phyloP scores from a whole-genome alignment of 1,284 basidiomycete genomes.

The Melampsora occidentalis region DNA sequence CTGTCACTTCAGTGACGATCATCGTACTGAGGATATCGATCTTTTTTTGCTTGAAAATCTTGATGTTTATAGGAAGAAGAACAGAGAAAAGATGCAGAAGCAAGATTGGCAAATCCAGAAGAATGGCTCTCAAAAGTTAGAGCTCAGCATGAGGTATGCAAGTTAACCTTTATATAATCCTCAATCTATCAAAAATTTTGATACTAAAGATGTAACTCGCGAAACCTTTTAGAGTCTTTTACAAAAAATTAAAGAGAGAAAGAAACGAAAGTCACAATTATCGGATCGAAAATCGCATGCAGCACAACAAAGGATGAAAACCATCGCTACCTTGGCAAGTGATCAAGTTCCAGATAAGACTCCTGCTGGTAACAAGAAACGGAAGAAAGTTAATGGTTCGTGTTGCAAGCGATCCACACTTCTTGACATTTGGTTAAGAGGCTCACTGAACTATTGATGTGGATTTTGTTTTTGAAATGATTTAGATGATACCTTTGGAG shows the following conservation, averaged over 20 bases:
- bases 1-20: neutral
- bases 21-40: neutral
- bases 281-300: constrained; percentile 90
- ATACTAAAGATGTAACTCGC: neutral
- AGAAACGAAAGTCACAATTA: constrained; percentile 75
- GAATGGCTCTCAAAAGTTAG: constrained; percentile 33
- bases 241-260: constrained; percentile 77
- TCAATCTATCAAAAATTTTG: neutral
- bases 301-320: constrained; percentile 95
- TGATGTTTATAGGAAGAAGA: constrained; percentile 21
- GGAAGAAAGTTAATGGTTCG: constrained; percentile 63
- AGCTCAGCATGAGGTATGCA: constrained; percentile 38
- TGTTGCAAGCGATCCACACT: neutral
- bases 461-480: neutral
- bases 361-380: constrained; percentile 65
- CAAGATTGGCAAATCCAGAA: constrained; percentile 23
- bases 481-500: constrained; percentile 88
- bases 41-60: neutral
- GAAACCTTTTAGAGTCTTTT: constrained; percentile 67
- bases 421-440: neutral
- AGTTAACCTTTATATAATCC: neutral
- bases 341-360: constrained; percentile 54
- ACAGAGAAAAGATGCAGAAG: constrained; percentile 31
- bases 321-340: constrained; percentile 83
- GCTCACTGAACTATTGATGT: neutral